phyloP scores from a whole-genome alignment of 169 alveolate species.

The Plasmodium relictum region DNA sequence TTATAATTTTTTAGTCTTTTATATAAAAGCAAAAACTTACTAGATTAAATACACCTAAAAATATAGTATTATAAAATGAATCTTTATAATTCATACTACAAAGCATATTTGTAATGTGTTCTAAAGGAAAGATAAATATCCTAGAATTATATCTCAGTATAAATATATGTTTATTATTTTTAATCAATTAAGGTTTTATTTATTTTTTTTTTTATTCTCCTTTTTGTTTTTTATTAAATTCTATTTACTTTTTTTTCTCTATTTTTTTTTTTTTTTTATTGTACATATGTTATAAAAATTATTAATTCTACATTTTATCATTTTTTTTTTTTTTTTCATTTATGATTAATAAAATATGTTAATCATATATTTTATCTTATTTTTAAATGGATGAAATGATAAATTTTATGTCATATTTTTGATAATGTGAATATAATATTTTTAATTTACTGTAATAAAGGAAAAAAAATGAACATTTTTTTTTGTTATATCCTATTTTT shows the following conservation, averaged over 20 bases:
- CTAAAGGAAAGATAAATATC: too few relatives aligned
- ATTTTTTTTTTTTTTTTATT: slow-evolving; percentile 4
- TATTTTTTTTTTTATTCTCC: not conserved
- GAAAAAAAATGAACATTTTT: slow-evolving; percentile 48
- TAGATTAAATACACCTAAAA: slow-evolving; percentile 26
- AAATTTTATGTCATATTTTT: too few relatives aligned
- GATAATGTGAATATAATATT: too few relatives aligned
- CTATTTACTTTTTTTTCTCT: not conserved
- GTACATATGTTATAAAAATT: not conserved
- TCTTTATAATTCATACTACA: not conserved
- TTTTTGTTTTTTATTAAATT: not conserved
- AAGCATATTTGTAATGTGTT: too few relatives aligned
- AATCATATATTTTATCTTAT: too few relatives aligned
- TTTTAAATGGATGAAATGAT: too few relatives aligned
- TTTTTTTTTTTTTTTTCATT: too few relatives aligned
- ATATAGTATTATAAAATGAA: slow-evolving; percentile 4
- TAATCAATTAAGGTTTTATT: not conserved
- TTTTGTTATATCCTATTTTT: slow-evolving; percentile 13
- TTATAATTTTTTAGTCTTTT: not conserved
- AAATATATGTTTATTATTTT: too few relatives aligned
- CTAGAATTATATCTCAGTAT: too few relatives aligned
- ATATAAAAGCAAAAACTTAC: slow-evolving; percentile 43
- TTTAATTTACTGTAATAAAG: not conserved
- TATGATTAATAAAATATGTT: too few relatives aligned
- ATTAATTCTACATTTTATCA: not conserved